Evolutionary conservation across 2,329 filamentous ascomycete species (phyloP).

Genomic region (Mycogone perniciosa): DNA sequence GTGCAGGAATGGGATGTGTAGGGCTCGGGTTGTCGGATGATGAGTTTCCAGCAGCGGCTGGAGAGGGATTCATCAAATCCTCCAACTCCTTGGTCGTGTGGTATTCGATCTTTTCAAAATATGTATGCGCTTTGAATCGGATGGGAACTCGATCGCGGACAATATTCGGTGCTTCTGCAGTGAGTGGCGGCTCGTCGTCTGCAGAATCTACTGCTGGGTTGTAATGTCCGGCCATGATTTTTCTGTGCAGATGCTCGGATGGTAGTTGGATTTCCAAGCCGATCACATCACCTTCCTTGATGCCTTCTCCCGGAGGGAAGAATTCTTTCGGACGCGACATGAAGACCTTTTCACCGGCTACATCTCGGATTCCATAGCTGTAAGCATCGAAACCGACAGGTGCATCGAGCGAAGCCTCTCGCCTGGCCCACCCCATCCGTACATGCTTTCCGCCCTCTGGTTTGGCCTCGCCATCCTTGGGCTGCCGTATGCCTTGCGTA

Average conservation of each 20-base stretch:
- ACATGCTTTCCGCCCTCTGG: slow-evolving; percentile 55
- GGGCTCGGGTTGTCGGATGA: slow-evolving; percentile 57
- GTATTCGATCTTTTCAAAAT: slow-evolving; percentile 90
- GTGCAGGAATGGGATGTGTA: slow-evolving; percentile 64
- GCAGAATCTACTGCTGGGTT: slow-evolving; percentile 73
- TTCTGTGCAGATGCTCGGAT: slow-evolving; percentile 76
- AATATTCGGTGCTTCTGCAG: slow-evolving; percentile 65
- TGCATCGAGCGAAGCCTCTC: slow-evolving; percentile 75
- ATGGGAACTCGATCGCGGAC: slow-evolving; percentile 94
- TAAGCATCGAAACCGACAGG: slow-evolving; percentile 87
- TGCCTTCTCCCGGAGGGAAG: slow-evolving; percentile 69
- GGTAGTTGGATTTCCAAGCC: slow-evolving; percentile 89
- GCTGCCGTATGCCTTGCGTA: slow-evolving; percentile 59
- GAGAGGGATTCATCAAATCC: slow-evolving; percentile 67
- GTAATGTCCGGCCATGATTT: slow-evolving; percentile 80
- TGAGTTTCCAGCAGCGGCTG: slow-evolving; percentile 38
- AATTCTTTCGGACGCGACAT: slow-evolving; percentile 91
- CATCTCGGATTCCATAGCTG: slow-evolving; percentile 88
- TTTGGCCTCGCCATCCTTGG: slow-evolving; percentile 36
- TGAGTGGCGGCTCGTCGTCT: slow-evolving; percentile 48
- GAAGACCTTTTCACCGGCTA: slow-evolving; percentile 84
- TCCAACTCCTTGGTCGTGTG: slow-evolving; percentile 83
- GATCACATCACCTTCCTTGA: slow-evolving; percentile 87
- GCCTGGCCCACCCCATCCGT: slow-evolving; percentile 77
- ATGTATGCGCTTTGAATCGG: slow-evolving; percentile 85